Percentiles rank a stretch among this genome's conserved stretches.
Conservation (phyloP, 2,329 filamentous ascomycete species). For the Fusarium lateritium region DNA sequence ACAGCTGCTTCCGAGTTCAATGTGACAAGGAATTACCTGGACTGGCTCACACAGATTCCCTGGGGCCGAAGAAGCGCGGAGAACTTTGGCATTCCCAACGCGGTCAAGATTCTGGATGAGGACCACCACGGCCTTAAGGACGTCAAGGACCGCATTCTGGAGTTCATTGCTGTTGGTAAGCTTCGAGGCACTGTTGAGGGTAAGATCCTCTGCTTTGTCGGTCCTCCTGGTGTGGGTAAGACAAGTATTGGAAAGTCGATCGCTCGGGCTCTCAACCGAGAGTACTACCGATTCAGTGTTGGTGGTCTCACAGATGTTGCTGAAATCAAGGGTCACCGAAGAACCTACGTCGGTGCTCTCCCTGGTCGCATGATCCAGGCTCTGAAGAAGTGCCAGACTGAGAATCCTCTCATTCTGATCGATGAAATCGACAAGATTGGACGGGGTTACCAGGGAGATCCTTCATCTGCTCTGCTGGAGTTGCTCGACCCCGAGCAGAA, state of each 20-base stretch:
- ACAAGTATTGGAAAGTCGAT: conserved; percentile 99
- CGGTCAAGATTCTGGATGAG: conserved; percentile 90
- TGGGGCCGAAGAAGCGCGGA: conserved; percentile 97
- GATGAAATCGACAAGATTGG: conserved; percentile 99
- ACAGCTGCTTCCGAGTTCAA: conserved; percentile 98
- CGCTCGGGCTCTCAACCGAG: conserved; percentile 90
- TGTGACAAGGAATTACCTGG: conserved; percentile 96
- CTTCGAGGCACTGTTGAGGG: conserved; percentile 96
- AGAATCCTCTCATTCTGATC: conserved; percentile 96
- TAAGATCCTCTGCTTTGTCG: conserved; percentile 98
- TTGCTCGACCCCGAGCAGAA: conserved; percentile 98
- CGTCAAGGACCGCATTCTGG: conserved; percentile 97
- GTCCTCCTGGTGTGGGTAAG: conserved; percentile 97
- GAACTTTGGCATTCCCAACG: conserved; percentile 95
- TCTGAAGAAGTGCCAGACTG: conserved; percentile 98
- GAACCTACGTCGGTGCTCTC: conserved; percentile 95
- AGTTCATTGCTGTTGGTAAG: conserved; percentile 98
- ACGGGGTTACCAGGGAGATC: conserved; percentile 95
- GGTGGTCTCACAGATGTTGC: conserved; percentile 97
- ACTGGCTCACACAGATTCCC: conserved; percentile 98
- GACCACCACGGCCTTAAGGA: conserved; percentile 98
- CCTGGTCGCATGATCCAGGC: conserved; percentile 98
- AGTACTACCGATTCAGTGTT: conserved; percentile 99
- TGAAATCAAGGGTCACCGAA: conserved; percentile 97
- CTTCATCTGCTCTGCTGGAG: conserved; percentile 93